Percentiles rank a stretch among this genome's conserved stretches.
Evolutionary conservation across 2,329 filamentous ascomycete genomes (phyloP).

Genomic region (Calonectria leucothoes): DNA sequence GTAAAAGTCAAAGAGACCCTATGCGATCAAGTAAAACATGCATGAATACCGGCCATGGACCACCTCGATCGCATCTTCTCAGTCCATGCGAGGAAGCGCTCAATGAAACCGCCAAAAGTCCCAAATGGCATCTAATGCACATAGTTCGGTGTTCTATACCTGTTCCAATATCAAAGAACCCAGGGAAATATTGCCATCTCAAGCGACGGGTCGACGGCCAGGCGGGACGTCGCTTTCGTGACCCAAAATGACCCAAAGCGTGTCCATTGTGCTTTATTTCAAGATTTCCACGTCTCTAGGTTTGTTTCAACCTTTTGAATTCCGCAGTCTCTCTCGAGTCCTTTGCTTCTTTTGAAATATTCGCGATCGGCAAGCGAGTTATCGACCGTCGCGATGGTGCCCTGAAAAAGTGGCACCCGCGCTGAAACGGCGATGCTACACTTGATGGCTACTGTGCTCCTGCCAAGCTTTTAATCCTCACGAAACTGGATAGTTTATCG

Average conservation of each 20-base stretch:
- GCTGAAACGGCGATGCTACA: background rate
- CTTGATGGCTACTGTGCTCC: background rate
- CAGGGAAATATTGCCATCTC: background rate
- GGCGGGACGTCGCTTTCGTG: background rate
- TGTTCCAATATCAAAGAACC: background rate
- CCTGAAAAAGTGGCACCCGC: background rate
- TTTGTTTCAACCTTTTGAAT: background rate
- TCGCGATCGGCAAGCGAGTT: background rate
- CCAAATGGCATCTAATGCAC: accelerated
- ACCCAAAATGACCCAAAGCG: background rate
- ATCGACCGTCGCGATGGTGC: background rate
- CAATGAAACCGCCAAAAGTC: background rate
- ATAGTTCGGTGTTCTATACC: background rate
- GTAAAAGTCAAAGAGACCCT: background rate
- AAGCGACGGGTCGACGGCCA: background rate
- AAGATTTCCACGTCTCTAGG: background rate
- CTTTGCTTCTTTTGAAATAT: background rate
- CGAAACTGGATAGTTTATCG: background rate
- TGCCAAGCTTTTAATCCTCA: background rate
- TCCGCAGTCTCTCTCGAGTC: background rate
- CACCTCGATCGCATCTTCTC: background rate
- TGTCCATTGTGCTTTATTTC: background rate
- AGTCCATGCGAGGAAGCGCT: background rate
- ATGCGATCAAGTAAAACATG: background rate
- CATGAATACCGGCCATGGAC: background rate